Percentiles rank a stretch among this genome's conserved stretches.
These are phyloP conservation scores for Tolypocladium paradoxum DNA, from an alignment of 2,329 filamentous ascomycete genomes.

Conservation along the genomic window DNA sequence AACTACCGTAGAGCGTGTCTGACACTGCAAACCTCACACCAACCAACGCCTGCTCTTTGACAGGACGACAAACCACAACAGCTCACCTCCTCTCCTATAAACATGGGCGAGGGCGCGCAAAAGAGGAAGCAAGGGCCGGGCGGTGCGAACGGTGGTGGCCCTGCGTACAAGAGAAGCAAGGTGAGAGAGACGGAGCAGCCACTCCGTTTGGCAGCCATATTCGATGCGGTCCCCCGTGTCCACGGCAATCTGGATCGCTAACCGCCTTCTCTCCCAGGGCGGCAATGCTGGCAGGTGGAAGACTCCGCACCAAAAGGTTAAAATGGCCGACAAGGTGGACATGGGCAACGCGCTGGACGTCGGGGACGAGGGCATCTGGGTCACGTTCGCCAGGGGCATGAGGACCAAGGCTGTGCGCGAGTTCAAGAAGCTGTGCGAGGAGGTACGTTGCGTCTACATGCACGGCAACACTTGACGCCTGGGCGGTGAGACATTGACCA, in stretches of 20 bases:
- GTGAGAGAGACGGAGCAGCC: slow-evolving; percentile 15
- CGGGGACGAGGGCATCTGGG: slow-evolving; percentile 67
- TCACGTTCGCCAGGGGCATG: slow-evolving; percentile 63
- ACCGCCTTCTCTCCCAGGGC: slow-evolving; percentile 20
- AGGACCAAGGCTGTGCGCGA: slow-evolving; percentile 60
- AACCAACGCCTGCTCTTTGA: background rate
- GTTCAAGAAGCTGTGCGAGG: slow-evolving; percentile 53
- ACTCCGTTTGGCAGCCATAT: background rate
- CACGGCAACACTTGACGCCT: background rate
- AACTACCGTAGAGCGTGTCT: background rate
- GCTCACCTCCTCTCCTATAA: background rate
- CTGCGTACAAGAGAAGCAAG: slow-evolving; percentile 29
- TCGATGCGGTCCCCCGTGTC: background rate
- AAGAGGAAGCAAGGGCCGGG: slow-evolving; percentile 25
- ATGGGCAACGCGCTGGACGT: slow-evolving; percentile 43
- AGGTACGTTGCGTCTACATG: slow-evolving; percentile 33
- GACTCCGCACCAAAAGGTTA: slow-evolving; percentile 47
- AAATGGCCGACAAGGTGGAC: slow-evolving; percentile 29
- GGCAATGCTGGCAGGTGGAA: slow-evolving; percentile 49
- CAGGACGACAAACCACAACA: background rate
- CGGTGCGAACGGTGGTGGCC: slow-evolving; percentile 12
- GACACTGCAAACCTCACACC: background rate
- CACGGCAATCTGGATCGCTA: background rate
- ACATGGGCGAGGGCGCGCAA: slow-evolving; percentile 19
- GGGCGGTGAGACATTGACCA: slow-evolving; percentile 5